These are phyloP conservation scores for Multifurca ochricompacta DNA, from an alignment of 768 basidiomycete species.

Conservation along the genomic window DNA sequence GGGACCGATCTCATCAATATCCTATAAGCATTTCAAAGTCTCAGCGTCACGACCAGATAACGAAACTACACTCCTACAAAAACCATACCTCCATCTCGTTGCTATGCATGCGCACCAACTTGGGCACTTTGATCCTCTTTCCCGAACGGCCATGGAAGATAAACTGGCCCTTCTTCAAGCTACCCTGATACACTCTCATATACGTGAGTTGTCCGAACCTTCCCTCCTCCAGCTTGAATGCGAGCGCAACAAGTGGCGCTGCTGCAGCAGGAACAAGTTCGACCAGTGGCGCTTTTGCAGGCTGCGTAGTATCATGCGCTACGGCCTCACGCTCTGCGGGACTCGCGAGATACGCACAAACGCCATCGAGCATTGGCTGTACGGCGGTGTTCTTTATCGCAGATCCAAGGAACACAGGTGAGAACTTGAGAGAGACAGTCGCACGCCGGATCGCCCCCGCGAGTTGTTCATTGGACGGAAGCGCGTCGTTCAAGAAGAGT, in stretches of 20 bases:
- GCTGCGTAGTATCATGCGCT: slow-evolving; percentile 72
- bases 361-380: slow-evolving; percentile 88
- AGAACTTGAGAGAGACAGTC: slow-evolving; percentile 83
- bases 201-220: slow-evolving; percentile 96
- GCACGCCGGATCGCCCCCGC: slow-evolving; percentile 81
- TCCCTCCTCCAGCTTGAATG: slow-evolving; percentile 98
- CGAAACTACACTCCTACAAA: neutral
- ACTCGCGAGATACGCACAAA: slow-evolving; percentile 90
- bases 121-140: slow-evolving; percentile 94
- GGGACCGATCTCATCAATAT: slow-evolving; percentile 87
- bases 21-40: slow-evolving; percentile 36
- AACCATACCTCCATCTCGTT: slow-evolving; percentile 94
- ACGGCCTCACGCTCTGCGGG: slow-evolving; percentile 71
- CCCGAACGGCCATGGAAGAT: slow-evolving; percentile 93
- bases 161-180: slow-evolving; percentile 71
- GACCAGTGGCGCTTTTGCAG: slow-evolving; percentile 57
- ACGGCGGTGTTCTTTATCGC: slow-evolving; percentile 97
- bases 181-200: slow-evolving; percentile 96
- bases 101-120: slow-evolving; percentile 95
- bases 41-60: neutral
- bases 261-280: slow-evolving; percentile 74
- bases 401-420: slow-evolving; percentile 94
- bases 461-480: slow-evolving; percentile 65
- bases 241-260: slow-evolving; percentile 86
- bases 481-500: slow-evolving; percentile 77